A percentile compares a stretch with the other conserved stretches of the same genome.
phyloP scores from a whole-genome alignment of 2,329 filamentous ascomycete genomes.

The Fragosphaeria purpurea region DNA sequence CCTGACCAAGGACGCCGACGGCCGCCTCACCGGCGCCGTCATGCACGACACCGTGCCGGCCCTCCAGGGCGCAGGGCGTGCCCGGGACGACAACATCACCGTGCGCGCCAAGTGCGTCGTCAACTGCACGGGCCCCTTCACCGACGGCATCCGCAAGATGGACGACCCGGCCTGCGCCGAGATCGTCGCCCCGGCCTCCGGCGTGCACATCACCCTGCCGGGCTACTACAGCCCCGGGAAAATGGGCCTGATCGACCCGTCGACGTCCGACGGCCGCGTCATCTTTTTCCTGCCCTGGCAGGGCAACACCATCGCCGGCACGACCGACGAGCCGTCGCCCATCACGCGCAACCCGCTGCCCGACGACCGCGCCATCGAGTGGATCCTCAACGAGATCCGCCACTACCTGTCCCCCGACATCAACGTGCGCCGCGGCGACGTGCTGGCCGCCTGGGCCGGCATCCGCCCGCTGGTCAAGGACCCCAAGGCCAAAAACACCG shows the following conservation, averaged over 20 bases:
- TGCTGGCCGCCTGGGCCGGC: slow-evolving; percentile 67
- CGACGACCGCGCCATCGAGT: slow-evolving; percentile 67
- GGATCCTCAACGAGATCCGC: slow-evolving; percentile 69
- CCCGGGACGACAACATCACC: slow-evolving; percentile 47
- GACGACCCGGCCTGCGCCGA: slow-evolving; percentile 61
- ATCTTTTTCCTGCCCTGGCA: slow-evolving; percentile 85
- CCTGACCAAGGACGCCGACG: slow-evolving; percentile 60
- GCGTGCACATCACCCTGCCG: slow-evolving; percentile 73
- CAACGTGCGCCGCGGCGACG: slow-evolving; percentile 62
- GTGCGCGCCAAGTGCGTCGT: slow-evolving; percentile 71
- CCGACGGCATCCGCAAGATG: slow-evolving; percentile 70
- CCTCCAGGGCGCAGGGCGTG: slow-evolving; percentile 24
- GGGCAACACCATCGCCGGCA: slow-evolving; percentile 75
- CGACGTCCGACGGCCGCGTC: slow-evolving; percentile 73
- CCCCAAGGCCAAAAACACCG: slow-evolving; percentile 70
- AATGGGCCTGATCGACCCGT: slow-evolving; percentile 74
- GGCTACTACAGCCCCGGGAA: slow-evolving; percentile 68
- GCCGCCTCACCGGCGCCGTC: slow-evolving; percentile 58
- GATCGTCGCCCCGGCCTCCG: slow-evolving; percentile 70
- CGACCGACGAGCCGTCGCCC: slow-evolving; percentile 63
- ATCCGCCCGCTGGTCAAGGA: slow-evolving; percentile 73
- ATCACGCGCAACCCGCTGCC: slow-evolving; percentile 62
- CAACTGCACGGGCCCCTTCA: slow-evolving; percentile 76
- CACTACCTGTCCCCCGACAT: slow-evolving; percentile 68
- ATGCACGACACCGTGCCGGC: slow-evolving; percentile 52